phyloP scores from a whole-genome alignment of 1,284 basidiomycete species.

The Pseudozyma flocculosa region DNA sequence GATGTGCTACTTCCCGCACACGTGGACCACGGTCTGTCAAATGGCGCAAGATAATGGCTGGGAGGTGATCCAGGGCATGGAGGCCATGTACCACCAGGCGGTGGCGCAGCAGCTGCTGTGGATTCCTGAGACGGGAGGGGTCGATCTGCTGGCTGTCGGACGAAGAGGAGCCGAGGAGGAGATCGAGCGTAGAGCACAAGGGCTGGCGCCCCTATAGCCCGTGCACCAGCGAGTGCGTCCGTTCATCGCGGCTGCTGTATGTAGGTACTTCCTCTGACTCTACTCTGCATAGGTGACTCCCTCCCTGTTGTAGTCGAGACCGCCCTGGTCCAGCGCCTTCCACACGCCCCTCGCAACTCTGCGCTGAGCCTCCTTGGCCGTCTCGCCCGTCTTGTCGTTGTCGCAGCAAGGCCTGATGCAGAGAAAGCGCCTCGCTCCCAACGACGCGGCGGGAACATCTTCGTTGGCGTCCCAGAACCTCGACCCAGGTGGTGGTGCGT shows the following conservation, averaged over 20 bases:
- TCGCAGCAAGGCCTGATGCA: conserved; percentile 39
- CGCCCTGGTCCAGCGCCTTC: conserved; percentile 19
- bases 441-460: conserved; percentile 30
- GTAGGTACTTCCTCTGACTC: too few relatives aligned
- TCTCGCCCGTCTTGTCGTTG: conserved; percentile 24
- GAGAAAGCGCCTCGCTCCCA: conserved; percentile 49
- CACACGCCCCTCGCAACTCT: conserved; percentile 43
- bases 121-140: neutral
- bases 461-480: conserved; percentile 4
- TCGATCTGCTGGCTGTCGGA: neutral
- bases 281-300: conserved; percentile 7
- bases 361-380: conserved; percentile 35
- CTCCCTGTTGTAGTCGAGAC: conserved; percentile 36
- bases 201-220: neutral
- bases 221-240: too few relatives aligned
- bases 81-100: conserved; percentile 4
- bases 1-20: conserved; percentile 6
- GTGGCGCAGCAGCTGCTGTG: conserved; percentile 3
- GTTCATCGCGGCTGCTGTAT: too few relatives aligned
- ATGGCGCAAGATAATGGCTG: neutral
- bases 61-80: neutral
- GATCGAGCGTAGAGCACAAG: neutral
- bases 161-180: neutral
- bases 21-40: neutral
- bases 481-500: conserved; percentile 26